Conservation (phyloP, 441 rosid species). For the Mallotus japonicus region DNA sequence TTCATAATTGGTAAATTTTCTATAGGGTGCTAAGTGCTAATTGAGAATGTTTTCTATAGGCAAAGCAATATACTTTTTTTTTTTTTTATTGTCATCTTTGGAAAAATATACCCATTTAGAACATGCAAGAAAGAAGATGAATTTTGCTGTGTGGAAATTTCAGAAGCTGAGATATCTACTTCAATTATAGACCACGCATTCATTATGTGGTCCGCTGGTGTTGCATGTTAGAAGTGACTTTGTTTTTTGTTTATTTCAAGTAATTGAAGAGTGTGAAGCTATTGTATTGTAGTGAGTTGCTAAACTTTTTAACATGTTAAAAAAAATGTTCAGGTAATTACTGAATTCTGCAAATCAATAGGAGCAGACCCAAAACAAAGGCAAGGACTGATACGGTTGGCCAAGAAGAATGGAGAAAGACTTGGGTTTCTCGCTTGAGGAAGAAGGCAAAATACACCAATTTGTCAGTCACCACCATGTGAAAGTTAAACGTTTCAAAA, state of each 20-base stretch:
- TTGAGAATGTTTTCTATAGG: too few species aligned
- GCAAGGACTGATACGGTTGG: slow-evolving; percentile 89
- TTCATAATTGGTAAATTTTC: background rate
- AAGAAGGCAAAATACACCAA: background rate
- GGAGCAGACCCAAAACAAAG: slow-evolving; percentile 95
- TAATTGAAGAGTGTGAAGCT: background rate
- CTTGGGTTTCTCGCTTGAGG: slow-evolving; percentile 87
- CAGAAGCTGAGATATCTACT: background rate
- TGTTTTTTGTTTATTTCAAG: background rate
- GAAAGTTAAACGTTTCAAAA: slow-evolving; percentile 5
- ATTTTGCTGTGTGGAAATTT: background rate
- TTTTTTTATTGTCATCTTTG: too few species aligned
- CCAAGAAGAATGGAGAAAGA: slow-evolving; percentile 91
- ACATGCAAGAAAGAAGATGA: too few species aligned
- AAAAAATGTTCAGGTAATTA: slow-evolving; percentile 58
- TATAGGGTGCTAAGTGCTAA: too few species aligned
- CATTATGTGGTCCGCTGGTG: background rate
- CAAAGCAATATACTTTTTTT: too few species aligned
- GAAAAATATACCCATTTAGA: too few species aligned
- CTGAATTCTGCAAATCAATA: slow-evolving; percentile 89
- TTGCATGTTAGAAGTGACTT: background rate
- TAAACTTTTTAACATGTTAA: background rate
- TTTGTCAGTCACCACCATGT: background rate
- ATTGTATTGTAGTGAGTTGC: background rate
- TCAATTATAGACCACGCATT: slow-evolving; percentile 6